Evolutionary conservation across 805 yeast species (phyloP).

Genomic region (Lipomyces chichibuensis): DNA sequence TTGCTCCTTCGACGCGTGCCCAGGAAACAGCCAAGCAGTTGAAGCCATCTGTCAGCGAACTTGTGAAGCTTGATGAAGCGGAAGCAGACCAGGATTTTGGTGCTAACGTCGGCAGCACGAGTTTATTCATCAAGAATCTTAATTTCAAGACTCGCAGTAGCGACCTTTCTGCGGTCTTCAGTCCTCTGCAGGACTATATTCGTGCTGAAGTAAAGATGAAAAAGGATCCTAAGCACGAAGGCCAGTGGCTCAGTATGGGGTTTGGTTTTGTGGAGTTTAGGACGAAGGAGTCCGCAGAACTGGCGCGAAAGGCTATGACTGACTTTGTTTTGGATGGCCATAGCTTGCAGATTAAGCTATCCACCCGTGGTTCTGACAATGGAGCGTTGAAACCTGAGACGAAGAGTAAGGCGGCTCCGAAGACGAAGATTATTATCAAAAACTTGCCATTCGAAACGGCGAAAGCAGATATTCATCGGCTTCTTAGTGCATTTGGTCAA

Average conservation of each 20-base stretch:
- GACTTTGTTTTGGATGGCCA: constrained; percentile 86
- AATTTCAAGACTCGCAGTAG: constrained; percentile 75
- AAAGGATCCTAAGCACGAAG: constrained; percentile 77
- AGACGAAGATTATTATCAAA: constrained; percentile 83
- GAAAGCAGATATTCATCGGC: constrained; percentile 86
- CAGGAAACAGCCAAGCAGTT: constrained; percentile 39
- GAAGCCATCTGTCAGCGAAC: constrained; percentile 17
- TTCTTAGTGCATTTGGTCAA: constrained; percentile 93
- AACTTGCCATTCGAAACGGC: constrained; percentile 96
- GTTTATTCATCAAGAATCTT: constrained; percentile 88
- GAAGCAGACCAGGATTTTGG: constrained; percentile 49
- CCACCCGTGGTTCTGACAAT: constrained; percentile 62
- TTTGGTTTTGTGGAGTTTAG: constrained; percentile 94
- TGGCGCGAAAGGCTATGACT: constrained; percentile 73
- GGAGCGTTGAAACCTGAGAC: constrained; percentile 9
- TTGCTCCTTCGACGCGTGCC: constrained; percentile 42
- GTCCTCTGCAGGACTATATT: constrained; percentile 74
- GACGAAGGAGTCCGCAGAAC: constrained; percentile 73
- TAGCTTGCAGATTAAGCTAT: constrained; percentile 81
- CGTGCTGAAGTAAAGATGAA: constrained; percentile 82
- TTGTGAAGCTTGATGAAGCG: constrained; percentile 38
- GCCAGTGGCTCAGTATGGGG: constrained; percentile 86
- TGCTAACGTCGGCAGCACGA: constrained; percentile 59
- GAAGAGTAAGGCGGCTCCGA: constrained; percentile 37
- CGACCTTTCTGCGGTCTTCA: constrained; percentile 64